Conservation (phyloP, 768 basidiomycete species). For the Boletus rufocinnamomeus region DNA sequence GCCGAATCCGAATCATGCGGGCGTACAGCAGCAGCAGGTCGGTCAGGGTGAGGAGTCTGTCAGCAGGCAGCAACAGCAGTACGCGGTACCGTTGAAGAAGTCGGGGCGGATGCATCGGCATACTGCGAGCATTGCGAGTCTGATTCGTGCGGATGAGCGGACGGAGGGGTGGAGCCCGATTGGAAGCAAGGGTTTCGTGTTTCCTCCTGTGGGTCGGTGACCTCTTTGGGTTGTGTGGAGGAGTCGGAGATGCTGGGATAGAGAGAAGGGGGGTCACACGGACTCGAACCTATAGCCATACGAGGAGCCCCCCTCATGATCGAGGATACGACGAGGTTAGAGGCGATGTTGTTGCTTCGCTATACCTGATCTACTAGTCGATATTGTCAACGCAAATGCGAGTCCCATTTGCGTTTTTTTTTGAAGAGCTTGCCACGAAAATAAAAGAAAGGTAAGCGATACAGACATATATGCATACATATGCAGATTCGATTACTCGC, state of each 20-base stretch:
- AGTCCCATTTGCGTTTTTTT: neutral
- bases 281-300: neutral
- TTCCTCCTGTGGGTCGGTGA: slow-evolving; percentile 43
- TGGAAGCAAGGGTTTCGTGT: slow-evolving; percentile 50
- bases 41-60: slow-evolving; percentile 3
- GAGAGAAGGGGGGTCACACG: neutral
- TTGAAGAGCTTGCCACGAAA: neutral
- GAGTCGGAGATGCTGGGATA: neutral
- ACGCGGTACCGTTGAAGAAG: slow-evolving; percentile 20
- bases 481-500: no score
- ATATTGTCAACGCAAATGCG: neutral
- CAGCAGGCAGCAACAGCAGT: neutral
- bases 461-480: neutral
- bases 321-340: neutral
- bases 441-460: no score
- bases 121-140: slow-evolving; percentile 81
- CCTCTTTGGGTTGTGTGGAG: neutral
- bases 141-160: slow-evolving; percentile 76
- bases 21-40: neutral
- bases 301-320: neutral
- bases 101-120: slow-evolving; percentile 59
- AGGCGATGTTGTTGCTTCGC: neutral
- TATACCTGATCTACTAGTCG: slow-evolving; percentile 15
- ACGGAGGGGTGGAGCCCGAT: slow-evolving; percentile 84
- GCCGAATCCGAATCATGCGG: slow-evolving; percentile 42